Base-by-base conservation (phyloP, 2,329 filamentous ascomycete species). In the Monosporascus sp. region DNA sequence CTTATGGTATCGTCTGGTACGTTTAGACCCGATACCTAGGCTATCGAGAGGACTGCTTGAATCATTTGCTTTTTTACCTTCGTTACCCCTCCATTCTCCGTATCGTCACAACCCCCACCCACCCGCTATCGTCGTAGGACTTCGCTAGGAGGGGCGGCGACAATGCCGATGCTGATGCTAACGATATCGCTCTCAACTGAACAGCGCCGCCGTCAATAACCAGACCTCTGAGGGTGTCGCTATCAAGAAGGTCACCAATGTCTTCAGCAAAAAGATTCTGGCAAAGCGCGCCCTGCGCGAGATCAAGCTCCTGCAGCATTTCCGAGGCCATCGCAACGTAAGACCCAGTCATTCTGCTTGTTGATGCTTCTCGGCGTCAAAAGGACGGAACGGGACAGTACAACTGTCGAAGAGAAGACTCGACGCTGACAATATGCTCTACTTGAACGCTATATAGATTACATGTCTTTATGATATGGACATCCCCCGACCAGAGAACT, bases 221-320 rank as follows among this genome's bases (percentile, higher is more conserved):
- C 85, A 91, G 72, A 95, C 89, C 35, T 87, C 85, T 67, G 94
- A 99, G 71, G 92, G 93, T 41, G 92, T 99, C 58, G 94, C 94
- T 66, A 94, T 99, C 80, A 99, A 99, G 77, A 99, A 99, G 77
- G 91, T 99, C 71, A 99, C 94, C 78, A 99, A 99, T 88, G 93
- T 99, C 66, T 99, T 99, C 76, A 97, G 91, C 82, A 99, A 99
- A 79, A 97, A 97, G 85, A 99, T 99, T 64, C 82, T 99, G 62
- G 94, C 94, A 66, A 99, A 99, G 85, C 89, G 94, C 68, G 94
- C 94, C 49, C 75, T 99, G 79, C 86, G 94, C 73, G 94, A 99
- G 78, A 97, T 99, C 76, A 99, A 97, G 83, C 83, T 99, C 63
- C 81, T 99, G 60, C 93, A 97, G 78, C 94, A 99, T 75, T 99